phyloP scores from a whole-genome alignment of 805 yeast genomes.

The Ogataea wickerhamii region DNA sequence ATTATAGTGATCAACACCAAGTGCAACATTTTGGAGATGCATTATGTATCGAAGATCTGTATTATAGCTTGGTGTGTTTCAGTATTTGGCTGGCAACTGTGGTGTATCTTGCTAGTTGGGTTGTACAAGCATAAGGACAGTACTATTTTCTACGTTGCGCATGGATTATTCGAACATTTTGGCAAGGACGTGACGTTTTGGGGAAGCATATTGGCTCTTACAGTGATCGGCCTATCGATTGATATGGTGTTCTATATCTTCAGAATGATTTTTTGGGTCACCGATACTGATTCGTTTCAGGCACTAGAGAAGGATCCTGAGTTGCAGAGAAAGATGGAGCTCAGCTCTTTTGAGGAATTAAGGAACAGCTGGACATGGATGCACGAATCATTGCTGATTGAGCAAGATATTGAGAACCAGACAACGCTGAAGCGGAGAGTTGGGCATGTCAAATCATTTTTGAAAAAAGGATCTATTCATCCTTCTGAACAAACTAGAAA shows the following conservation, averaged over 20 bases:
- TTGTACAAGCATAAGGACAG: slow-evolving; percentile 53
- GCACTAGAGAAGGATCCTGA: slow-evolving; percentile 66
- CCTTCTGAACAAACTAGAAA: slow-evolving; percentile 39
- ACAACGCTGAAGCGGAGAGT: slow-evolving; percentile 14
- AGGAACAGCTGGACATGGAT: slow-evolving; percentile 74
- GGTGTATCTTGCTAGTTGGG: slow-evolving; percentile 76
- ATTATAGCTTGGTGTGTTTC: slow-evolving; percentile 65
- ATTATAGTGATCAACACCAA: slow-evolving; percentile 73
- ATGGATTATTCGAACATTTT: slow-evolving; percentile 66
- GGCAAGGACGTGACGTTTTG: slow-evolving; percentile 86
- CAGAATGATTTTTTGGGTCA: slow-evolving; percentile 54
- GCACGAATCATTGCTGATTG: slow-evolving; percentile 32
- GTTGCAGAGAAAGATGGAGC: slow-evolving; percentile 67
- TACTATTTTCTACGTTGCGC: slow-evolving; percentile 65
- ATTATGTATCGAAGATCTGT: slow-evolving; percentile 63
- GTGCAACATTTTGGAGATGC: slow-evolving; percentile 79
- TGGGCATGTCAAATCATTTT: slow-evolving; percentile 28
- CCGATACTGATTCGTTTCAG: slow-evolving; percentile 78
- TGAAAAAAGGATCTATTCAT: slow-evolving; percentile 34
- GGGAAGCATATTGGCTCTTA: slow-evolving; percentile 63
- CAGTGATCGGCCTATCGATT: slow-evolving; percentile 55
- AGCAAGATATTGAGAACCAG: slow-evolving; percentile 22
- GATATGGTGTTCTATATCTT: slow-evolving; percentile 63
- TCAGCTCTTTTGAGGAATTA: slow-evolving; percentile 67
- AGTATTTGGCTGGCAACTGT: slow-evolving; percentile 77